Conservation (phyloP, 352 stramenopile genomes). For the Phytopythium litorale region DNA sequence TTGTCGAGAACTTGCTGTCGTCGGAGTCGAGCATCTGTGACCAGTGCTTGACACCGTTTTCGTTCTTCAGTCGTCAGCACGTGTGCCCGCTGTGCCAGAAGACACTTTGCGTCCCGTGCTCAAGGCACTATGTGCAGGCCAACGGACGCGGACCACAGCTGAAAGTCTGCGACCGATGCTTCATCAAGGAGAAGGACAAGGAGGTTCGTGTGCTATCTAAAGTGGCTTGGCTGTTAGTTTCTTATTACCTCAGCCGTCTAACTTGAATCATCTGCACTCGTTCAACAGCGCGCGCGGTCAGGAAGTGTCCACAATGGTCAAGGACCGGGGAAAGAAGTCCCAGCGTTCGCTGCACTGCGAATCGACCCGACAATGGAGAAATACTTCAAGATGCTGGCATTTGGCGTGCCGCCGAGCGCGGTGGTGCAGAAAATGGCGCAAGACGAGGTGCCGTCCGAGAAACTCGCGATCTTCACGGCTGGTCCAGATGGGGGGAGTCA, state of each 20-base stretch:
- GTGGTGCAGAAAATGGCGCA: slow-evolving; percentile 82
- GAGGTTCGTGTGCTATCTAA: slow-evolving; percentile 19
- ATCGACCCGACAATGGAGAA: slow-evolving; percentile 68
- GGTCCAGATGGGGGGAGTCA: slow-evolving; percentile 29
- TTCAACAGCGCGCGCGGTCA: background rate
- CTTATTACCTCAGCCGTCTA: background rate
- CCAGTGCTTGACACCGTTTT: slow-evolving; percentile 60
- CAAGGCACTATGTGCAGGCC: slow-evolving; percentile 45
- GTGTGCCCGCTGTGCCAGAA: slow-evolving; percentile 46
- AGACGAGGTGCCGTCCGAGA: slow-evolving; percentile 59
- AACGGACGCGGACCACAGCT: slow-evolving; percentile 33
- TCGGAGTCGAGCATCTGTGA: slow-evolving; percentile 35
- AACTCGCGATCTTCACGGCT: slow-evolving; percentile 52
- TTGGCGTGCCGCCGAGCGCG: slow-evolving; percentile 61
- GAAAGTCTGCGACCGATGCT: slow-evolving; percentile 73
- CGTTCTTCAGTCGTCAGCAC: slow-evolving; percentile 68
- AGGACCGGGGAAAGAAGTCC: slow-evolving; percentile 23
- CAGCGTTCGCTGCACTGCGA: slow-evolving; percentile 50
- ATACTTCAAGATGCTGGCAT: slow-evolving; percentile 85
- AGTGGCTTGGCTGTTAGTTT: background rate
- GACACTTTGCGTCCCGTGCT: slow-evolving; percentile 56
- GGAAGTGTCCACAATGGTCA: slow-evolving; percentile 5
- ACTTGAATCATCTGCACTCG: background rate
- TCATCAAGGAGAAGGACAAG: slow-evolving; percentile 63
- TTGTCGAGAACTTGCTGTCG: slow-evolving; percentile 54